Percentiles rank a stretch among this genome's conserved stretches.
Evolutionary conservation across 176 grass and related monocot species (phyloP).

Genomic region (Typha latifolia): DNA sequence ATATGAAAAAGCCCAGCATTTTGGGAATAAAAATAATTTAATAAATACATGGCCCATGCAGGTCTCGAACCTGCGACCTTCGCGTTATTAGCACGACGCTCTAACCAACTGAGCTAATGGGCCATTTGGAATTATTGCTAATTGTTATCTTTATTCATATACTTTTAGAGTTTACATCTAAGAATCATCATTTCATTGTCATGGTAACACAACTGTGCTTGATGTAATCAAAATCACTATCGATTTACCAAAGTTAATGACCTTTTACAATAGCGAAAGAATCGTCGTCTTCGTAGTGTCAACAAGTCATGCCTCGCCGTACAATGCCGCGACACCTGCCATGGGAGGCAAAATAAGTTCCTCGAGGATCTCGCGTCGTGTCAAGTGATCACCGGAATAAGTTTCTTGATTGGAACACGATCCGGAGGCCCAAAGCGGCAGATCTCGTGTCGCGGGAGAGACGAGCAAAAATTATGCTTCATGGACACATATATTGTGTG

Average conservation of each 20-base stretch:
- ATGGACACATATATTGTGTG: background rate
- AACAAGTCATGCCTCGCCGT: no score
- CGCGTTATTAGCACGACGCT: constrained; percentile 62
- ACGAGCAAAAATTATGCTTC: background rate
- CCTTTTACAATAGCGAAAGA: no score
- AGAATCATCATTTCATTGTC: no score
- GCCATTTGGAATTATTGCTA: background rate
- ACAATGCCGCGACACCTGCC: background rate
- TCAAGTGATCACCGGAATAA: constrained; percentile 7
- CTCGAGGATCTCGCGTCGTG: background rate
- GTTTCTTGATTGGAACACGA: background rate
- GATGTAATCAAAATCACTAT: no score
- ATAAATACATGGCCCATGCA: background rate
- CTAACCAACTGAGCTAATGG: constrained; percentile 48
- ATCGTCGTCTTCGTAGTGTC: no score
- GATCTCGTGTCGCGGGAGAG: background rate
- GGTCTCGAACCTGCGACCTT: constrained; percentile 56
- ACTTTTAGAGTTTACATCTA: no score
- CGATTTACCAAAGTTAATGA: no score
- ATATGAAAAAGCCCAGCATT: no score
- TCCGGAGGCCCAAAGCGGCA: background rate
- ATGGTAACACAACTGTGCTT: no score
- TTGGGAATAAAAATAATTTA: no score
- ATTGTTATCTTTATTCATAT: no score
- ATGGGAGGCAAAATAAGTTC: background rate